Conservation (phyloP, 352 stramenopile species). For the Ophiocytium majus region DNA sequence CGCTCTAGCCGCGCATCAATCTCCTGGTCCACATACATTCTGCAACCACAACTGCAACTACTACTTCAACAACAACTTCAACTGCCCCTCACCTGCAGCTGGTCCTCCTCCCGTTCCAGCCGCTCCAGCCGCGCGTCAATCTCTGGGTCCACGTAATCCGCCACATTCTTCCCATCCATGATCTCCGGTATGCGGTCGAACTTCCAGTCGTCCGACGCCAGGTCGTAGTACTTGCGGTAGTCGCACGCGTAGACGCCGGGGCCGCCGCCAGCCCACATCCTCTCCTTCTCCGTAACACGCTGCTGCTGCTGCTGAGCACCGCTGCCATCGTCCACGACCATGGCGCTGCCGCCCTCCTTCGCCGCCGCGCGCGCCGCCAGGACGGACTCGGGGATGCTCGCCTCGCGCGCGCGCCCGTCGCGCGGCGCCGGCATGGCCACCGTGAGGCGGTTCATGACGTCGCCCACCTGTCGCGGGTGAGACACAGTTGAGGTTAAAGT, state of each 20-base stretch:
- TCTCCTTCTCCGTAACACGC: slow-evolving; percentile 68
- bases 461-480: slow-evolving; percentile 38
- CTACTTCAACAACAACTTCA: background rate
- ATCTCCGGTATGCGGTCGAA: slow-evolving; percentile 98
- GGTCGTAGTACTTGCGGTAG: slow-evolving; percentile 93
- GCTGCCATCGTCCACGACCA: background rate
- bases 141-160: slow-evolving; percentile 93
- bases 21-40: slow-evolving; percentile 85
- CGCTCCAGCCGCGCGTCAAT: slow-evolving; percentile 92
- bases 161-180: slow-evolving; percentile 99
- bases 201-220: slow-evolving; percentile 85
- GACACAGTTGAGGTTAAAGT: too few relatives aligned
- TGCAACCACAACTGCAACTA: background rate
- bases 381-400: slow-evolving; percentile 80
- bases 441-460: slow-evolving; percentile 80
- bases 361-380: slow-evolving; percentile 30
- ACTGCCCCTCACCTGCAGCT: slow-evolving; percentile 61
- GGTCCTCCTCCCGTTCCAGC: slow-evolving; percentile 94
- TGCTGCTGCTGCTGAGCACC: background rate
- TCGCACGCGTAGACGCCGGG: slow-evolving; percentile 94
- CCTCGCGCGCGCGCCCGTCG: slow-evolving; percentile 72
- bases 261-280: slow-evolving; percentile 91
- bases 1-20: slow-evolving; percentile 92
- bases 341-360: background rate
- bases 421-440: slow-evolving; percentile 82